Percentiles rank a stretch among this genome's conserved stretches.
These are phyloP conservation scores for Arxiozyma slooffiae DNA, from an alignment of 1,139 yeast species.

Conservation along the genomic window DNA sequence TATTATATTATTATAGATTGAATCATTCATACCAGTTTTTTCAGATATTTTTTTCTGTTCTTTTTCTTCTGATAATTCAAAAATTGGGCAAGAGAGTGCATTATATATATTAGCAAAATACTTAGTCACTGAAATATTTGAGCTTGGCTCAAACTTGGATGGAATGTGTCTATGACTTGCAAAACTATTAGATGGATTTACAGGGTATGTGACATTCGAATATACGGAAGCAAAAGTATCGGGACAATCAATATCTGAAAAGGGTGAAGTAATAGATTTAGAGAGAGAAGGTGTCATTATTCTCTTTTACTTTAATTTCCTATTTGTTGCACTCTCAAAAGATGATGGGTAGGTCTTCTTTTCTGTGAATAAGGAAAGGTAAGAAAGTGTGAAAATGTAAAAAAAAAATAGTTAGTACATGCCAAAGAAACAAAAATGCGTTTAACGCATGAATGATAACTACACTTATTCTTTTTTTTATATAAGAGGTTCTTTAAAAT, in stretches of 20 bases:
- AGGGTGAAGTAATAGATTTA: background rate
- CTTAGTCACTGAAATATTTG: background rate
- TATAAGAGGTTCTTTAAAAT: too few species aligned
- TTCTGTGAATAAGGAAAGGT: too few species aligned
- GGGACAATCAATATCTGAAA: background rate
- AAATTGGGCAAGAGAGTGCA: background rate
- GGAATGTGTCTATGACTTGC: background rate
- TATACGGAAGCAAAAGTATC: background rate
- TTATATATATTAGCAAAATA: constrained; percentile 1
- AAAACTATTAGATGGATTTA: background rate
- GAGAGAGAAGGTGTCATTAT: background rate
- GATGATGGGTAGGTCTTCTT: too few species aligned
- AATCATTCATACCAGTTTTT: too few species aligned
- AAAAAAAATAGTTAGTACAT: too few species aligned
- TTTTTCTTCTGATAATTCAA: background rate
- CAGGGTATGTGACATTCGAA: background rate
- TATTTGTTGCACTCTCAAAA: background rate
- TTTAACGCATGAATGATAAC: too few species aligned
- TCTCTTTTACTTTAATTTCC: too few species aligned
- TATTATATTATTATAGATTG: too few species aligned
- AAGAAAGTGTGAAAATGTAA: background rate
- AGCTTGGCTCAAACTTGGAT: too few species aligned
- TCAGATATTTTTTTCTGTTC: background rate
- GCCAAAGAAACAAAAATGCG: too few species aligned
- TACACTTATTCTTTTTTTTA: too few species aligned